These are phyloP conservation scores for Allium sativum DNA, from an alignment of 106 monocot genomes.

Conservation along the genomic window DNA sequence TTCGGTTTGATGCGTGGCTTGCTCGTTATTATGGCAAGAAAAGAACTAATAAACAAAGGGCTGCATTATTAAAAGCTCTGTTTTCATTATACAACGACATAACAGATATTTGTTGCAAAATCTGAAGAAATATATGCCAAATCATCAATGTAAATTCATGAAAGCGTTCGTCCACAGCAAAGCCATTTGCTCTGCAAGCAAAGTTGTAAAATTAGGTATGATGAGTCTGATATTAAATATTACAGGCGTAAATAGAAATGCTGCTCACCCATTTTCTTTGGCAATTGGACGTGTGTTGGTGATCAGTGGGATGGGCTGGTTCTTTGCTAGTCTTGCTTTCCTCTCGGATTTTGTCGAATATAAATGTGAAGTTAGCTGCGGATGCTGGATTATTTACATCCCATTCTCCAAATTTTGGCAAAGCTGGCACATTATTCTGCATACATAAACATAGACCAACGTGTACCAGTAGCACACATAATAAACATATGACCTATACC, in stretches of 20 bases:
- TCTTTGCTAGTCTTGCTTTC: slow-evolving; percentile 46
- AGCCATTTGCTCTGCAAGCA: slow-evolving; percentile 50
- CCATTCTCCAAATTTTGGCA: slow-evolving; percentile 86
- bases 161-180: slow-evolving; percentile 40
- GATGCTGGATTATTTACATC: slow-evolving; percentile 88
- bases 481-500: no score
- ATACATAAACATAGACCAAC: background rate
- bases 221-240: no score
- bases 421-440: slow-evolving; percentile 47
- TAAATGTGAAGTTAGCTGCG: slow-evolving; percentile 77
- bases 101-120: no score
- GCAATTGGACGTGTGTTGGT: background rate
- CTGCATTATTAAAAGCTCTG: no score
- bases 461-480: no score
- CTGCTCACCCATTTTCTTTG: slow-evolving; percentile 35
- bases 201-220: background rate
- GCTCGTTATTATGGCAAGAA: no score
- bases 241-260: background rate
- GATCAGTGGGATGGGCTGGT: background rate
- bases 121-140: no score
- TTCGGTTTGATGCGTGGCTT: no score
- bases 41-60: no score
- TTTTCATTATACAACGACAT: no score
- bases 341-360: slow-evolving; percentile 78
- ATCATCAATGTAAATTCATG: no score